Base-by-base conservation (phyloP, 345 rosid species). In the Salix brachista region DNA sequence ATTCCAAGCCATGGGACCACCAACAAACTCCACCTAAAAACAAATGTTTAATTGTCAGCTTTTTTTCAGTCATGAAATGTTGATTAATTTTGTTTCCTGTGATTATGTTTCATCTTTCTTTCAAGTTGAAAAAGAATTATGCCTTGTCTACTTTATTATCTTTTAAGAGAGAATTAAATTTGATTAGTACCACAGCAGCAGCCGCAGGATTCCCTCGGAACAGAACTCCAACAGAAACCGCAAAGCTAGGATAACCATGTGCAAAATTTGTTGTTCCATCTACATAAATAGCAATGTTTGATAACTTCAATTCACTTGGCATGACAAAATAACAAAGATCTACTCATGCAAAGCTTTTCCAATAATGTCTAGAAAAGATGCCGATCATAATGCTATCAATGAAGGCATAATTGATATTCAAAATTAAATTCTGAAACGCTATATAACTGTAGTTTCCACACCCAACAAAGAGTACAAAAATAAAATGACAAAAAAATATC, bases 231-330 rank as follows among this genome's bases (percentile, higher is more conserved):
- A 95, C 90, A 65, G 97, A 93, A 71, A 95, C 96, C 21, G 99
- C 97, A 87, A 93, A 95, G 89, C 97, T 91, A 39, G 97, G 99
- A 86, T 95, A 95, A 73, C 97, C 89, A 75, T 95, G 99, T 8
- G 99, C 94, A 75, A 95, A 95, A 84, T 93, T 93, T 68, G 97
- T 95, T 75, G 99, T 95, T 81, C 99, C 99, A 87, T 95, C 99
- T 91, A 76, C 74, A 73, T 11, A 81, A 62, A 67, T n/a, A 81
- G 44, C 36, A 68, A 77, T 14, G 32, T 44, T 68, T 21, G 37
- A 56, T 64, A 72, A 46, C 23, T 56, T 41, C 9, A 58, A 71
- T 54, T 67, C 62, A 52, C 8, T 18, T 52, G 7, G 19, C 23
- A 52, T 42, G 10, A 58, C 16, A 18, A 62, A 17, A 13, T 8